Base-by-base conservation (phyloP, 345 rosid genomes). In the Eucalyptus rudis region DNA sequence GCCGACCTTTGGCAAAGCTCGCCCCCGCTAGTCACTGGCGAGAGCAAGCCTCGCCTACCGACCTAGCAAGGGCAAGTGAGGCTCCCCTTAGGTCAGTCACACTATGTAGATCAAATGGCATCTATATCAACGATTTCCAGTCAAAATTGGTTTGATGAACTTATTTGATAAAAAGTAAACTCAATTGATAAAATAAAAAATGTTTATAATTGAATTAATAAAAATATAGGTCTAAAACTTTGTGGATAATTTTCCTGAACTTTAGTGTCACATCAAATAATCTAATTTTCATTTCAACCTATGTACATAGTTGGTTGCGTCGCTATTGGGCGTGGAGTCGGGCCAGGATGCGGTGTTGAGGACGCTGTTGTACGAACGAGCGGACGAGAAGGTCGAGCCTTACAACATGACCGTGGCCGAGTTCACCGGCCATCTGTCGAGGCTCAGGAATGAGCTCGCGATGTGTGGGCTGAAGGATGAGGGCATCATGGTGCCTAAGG, bases 261-360 rank as follows among this genome's bases (percentile, higher is more conserved):
- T n/a, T 33, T 14, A 17, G 31, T 10, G 7, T 40, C 2, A 16
- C 17, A 31, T 19, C 84, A 20, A 43, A 25, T 50, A 17, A 47
- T 31, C 45, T 40, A 8, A 10, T 17, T n/a, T 40, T 52, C 24
- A 7, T 52, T 81, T 84, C 19, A 0, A 13, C 49, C 44, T 3
- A 40, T 49, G 19, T 36, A 20, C 8, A 20, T 86, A 95, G 98
- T 91, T 96, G 54, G 96, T 91, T 14, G 94, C 95, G 3, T 91
- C 92, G 9, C 92, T 96, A 27, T 87, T 94, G 89, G 97, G 95
- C 3, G 95, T 93, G 86, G 98, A 96, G 89, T 88, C 96, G 6
- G 98, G 95, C 40, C 98, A 96, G 89, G 99, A 96, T 88, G 96
- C 93, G 29, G 96, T 93, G 20, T 80, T 96, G 86, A 89, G 96